Conservation (phyloP, 495 filamentous ascomycete genomes). For the Xylaria palmicola region DNA sequence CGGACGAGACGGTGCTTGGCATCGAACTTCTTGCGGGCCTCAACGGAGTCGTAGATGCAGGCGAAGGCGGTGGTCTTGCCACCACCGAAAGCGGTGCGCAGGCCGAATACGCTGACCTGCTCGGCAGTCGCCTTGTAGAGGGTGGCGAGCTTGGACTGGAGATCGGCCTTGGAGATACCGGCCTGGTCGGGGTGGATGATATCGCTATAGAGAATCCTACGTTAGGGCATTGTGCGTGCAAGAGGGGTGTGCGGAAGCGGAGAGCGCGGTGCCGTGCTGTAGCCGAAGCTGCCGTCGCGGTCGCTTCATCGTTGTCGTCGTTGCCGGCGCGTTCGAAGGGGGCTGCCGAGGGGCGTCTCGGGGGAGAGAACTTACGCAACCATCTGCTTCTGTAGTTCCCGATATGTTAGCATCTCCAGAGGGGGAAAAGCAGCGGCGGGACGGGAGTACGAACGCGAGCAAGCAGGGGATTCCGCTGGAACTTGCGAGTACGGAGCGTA, state of each 20-base stretch:
- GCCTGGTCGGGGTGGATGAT: conserved; percentile 98
- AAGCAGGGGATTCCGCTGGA: conserved; percentile 99
- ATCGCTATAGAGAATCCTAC: conserved; percentile 63
- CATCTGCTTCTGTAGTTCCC: conserved; percentile 75
- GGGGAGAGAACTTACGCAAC: conserved; percentile 82
- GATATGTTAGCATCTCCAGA: conserved; percentile 9
- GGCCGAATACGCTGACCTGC: conserved; percentile 93
- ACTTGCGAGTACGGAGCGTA: conserved; percentile 99
- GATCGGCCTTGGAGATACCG: conserved; percentile 98
- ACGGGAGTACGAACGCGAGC: conserved; percentile 39
- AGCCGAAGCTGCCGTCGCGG: background rate
- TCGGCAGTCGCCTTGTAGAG: conserved; percentile 98
- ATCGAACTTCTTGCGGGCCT: conserved; percentile 99
- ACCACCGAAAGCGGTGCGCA: conserved; percentile 98
- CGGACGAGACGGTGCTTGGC: conserved; percentile 94
- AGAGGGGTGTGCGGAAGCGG: background rate
- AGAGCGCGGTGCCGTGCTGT: background rate
- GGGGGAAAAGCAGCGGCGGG: background rate
- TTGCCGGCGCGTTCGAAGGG: background rate
- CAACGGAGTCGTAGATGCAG: conserved; percentile 93
- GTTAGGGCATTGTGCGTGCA: conserved; percentile 11
- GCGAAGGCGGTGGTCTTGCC: conserved; percentile 99
- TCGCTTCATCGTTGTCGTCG: background rate
- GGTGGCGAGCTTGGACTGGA: conserved; percentile 88
- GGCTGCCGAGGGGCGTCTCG: conserved; percentile 16